Conservation (phyloP, 2,329 filamentous ascomycete genomes). For the Trichoderma sp. region DNA sequence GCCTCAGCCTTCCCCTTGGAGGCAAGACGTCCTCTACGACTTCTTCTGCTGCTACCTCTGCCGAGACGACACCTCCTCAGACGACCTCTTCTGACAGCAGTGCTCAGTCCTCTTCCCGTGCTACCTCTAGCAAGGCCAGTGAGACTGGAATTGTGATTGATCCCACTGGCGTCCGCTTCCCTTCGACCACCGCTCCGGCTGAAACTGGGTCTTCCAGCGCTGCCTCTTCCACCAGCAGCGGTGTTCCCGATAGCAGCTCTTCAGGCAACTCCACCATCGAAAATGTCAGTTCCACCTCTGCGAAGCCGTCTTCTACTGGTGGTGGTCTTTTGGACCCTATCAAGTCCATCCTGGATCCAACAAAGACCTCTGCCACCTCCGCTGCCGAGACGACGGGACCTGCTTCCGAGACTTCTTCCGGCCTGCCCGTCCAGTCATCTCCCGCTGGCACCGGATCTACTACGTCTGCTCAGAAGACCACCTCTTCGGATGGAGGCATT, state of each 20-base stretch:
- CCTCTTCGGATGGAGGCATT: conserved; percentile 22
- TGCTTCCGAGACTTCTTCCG: conserved; percentile 1
- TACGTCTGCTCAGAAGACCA: conserved; percentile 8
- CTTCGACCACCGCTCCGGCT: not conserved
- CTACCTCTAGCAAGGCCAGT: not conserved
- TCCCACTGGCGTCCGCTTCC: conserved; percentile 31
- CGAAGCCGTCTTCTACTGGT: not conserved
- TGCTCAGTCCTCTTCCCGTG: conserved; percentile 6
- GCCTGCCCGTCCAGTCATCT: conserved; percentile 11
- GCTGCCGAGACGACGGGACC: not conserved
- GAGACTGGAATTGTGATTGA: conserved; percentile 31
- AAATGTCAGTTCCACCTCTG: not conserved
- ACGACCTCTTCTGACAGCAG: conserved; percentile 27
- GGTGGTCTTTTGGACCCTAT: conserved; percentile 30
- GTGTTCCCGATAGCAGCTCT: not conserved
- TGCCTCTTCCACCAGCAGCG: not conserved
- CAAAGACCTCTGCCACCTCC: conserved; percentile 14
- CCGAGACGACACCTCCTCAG: conserved; percentile 4
- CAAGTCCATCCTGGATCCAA: conserved; percentile 26
- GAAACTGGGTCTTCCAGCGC: not conserved
- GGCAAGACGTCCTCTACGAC: not conserved
- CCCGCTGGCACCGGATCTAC: conserved; percentile 4
- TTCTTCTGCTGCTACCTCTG: not conserved
- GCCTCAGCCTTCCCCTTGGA: not conserved
- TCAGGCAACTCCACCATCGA: not conserved